A percentile compares a stretch with the other conserved stretches of the same genome.
Conservation (phyloP, 1,139 yeast genomes). For the Saccharomyces hybrid region DNA sequence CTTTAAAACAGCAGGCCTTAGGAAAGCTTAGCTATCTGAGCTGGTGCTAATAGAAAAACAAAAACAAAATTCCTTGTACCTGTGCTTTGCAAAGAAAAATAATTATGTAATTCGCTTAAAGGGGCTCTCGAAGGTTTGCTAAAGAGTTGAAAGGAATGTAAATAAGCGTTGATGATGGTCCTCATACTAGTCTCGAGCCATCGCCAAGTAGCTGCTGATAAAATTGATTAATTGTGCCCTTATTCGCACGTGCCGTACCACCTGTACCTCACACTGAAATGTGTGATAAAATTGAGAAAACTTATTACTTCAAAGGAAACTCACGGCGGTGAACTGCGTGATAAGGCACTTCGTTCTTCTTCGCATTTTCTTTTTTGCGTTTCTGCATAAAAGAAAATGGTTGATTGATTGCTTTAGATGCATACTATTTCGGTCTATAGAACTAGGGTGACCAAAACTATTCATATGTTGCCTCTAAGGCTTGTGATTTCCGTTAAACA, state of each 20-base stretch:
- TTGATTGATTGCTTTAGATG: background rate
- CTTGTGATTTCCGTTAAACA: background rate
- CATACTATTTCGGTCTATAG: background rate
- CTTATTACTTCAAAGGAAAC: background rate
- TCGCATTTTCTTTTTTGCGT: background rate
- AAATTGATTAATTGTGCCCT: background rate
- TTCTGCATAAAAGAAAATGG: background rate
- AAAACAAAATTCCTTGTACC: background rate
- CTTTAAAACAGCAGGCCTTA: background rate
- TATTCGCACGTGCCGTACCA: background rate
- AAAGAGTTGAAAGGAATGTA: background rate
- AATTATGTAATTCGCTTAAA: background rate
- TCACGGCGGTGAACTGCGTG: background rate
- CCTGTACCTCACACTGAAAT: background rate
- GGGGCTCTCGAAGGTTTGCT: background rate
- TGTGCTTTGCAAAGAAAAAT: background rate
- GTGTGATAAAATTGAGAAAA: background rate
- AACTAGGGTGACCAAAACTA: background rate
- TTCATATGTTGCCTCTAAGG: background rate
- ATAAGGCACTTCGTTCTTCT: background rate
- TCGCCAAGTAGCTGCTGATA: background rate
- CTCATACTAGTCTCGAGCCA: background rate
- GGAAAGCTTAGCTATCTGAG: background rate
- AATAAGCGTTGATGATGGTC: background rate
- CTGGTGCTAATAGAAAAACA: background rate